Evolutionary conservation across 2,329 filamentous ascomycete species (phyloP), one percentile per base, ranked within the genome.

Genomic region (Paecilomyces fulvus): DNA sequence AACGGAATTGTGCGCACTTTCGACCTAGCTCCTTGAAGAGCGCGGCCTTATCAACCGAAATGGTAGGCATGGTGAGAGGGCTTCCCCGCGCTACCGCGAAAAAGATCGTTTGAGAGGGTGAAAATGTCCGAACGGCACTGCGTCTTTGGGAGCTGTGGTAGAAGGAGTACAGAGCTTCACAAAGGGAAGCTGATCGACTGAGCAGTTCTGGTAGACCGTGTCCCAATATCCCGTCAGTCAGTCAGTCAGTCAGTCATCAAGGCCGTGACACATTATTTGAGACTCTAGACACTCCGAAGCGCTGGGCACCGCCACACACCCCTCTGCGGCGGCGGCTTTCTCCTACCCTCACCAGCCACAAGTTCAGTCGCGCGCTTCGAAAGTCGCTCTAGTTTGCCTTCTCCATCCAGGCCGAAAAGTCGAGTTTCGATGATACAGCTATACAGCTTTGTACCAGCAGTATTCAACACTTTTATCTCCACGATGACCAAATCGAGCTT

Each of bases 41-140:
- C 71, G 87, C 90, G 69, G 91, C 92, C 80, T 97, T 99, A 80
- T 97, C 89, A 67, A 97, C 92, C 66, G 87, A 83, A 67, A 99
- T 96, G 72, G 94, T 99, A 77, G 94, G 94, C 94, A 96, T 96
- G 59, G 73, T 84, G 75, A 71, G 65, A 64, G 63, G 60, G 61
- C 61, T 63, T 57, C 56, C 53, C 59, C 63, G 65, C 61, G 61
- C 62, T 59, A 62, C 37, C 37, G 37, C 37, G 12, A 17, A 43
- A 43, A 17, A 43, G 37, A 43, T 43, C 37, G 37, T 17, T 43
- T 5, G 6, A 6, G 17, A 12, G 37, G 1, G 37, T 6, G 1
- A n/a, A 17, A 43, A 17, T 9, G n/a, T 20, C 37, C 14, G 20
- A n/a, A 43, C 4, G 37, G n/a, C 37, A 3, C n/a, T 43, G 37